Evolutionary conservation across 768 basidiomycete species (phyloP).

Genomic region (Boletales sp.): DNA sequence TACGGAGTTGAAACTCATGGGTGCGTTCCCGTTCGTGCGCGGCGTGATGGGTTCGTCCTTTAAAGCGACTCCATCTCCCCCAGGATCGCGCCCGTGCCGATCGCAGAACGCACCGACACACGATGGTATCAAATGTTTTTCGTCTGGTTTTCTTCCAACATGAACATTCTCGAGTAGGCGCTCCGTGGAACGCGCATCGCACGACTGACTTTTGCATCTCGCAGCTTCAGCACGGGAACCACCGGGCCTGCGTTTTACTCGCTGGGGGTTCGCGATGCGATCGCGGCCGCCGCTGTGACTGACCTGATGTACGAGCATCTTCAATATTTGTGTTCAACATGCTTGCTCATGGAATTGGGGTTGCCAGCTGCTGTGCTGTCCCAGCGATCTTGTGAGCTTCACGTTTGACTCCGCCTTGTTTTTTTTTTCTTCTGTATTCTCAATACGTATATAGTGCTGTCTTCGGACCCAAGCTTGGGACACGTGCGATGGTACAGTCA

Average conservation of each 20-base stretch:
- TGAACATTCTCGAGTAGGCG: constrained; percentile 42
- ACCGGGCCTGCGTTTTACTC: constrained; percentile 49
- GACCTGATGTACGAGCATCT: constrained; percentile 40
- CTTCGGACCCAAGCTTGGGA: constrained; percentile 53
- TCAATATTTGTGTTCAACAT: not conserved
- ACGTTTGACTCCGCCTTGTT: no score
- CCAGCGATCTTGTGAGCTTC: constrained; percentile 38
- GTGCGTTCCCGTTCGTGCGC: constrained; percentile 16
- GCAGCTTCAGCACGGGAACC: constrained; percentile 47
- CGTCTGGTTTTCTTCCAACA: constrained; percentile 47
- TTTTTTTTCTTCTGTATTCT: not conserved
- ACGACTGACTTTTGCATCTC: not conserved
- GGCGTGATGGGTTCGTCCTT: not conserved
- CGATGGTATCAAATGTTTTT: constrained; percentile 47
- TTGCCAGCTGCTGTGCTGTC: constrained; percentile 29
- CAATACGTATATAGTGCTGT: constrained; percentile 35
- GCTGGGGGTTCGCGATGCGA: constrained; percentile 41
- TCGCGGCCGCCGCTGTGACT: constrained; percentile 38
- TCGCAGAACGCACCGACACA: constrained; percentile 35
- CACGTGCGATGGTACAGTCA: constrained; percentile 56
- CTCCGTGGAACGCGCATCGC: not conserved
- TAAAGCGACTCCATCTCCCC: not conserved
- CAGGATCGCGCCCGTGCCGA: constrained; percentile 39
- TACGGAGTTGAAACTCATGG: constrained; percentile 43
- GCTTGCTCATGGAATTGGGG: not conserved